Percentiles rank a stretch among this genome's conserved stretches.
Conservation (phyloP, 208 protist species). For the Balamuthia mandrillaris region DNA sequence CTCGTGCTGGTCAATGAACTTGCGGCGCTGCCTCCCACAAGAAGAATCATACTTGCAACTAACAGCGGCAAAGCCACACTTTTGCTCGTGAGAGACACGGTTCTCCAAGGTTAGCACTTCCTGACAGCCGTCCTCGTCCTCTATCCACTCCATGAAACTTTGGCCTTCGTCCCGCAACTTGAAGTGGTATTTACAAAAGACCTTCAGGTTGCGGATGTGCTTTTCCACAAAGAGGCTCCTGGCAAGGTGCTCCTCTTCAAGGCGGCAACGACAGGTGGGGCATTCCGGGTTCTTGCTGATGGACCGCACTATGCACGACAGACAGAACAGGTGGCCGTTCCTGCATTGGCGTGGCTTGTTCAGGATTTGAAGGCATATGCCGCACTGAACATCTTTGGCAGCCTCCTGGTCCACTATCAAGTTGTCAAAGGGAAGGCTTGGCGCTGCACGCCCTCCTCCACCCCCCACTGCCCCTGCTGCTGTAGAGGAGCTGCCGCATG, state of each 20-base stretch:
- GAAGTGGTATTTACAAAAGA: slow-evolving; percentile 55
- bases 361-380: slow-evolving; percentile 50
- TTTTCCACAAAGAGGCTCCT: slow-evolving; percentile 49
- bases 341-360: slow-evolving; percentile 48
- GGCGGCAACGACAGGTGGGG: slow-evolving; percentile 38
- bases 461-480: no score
- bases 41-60: slow-evolving; percentile 41
- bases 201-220: slow-evolving; percentile 46
- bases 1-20: slow-evolving; percentile 38
- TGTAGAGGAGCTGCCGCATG: no score
- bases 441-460: no score
- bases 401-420: slow-evolving; percentile 47
- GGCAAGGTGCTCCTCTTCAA: slow-evolving; percentile 24
- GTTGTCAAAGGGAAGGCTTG: slow-evolving; percentile 43
- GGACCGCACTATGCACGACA: slow-evolving; percentile 32
- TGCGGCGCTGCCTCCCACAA: neutral
- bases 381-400: slow-evolving; percentile 49
- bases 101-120: slow-evolving; percentile 13
- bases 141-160: slow-evolving; percentile 38
- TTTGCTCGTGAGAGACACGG: slow-evolving; percentile 22
- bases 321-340: slow-evolving; percentile 54
- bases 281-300: slow-evolving; percentile 44
- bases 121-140: slow-evolving; percentile 43
- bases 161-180: slow-evolving; percentile 31
- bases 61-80: slow-evolving; percentile 38